Conservation (phyloP, 2,329 filamentous ascomycete genomes). For the Fusarium abutilonis region DNA sequence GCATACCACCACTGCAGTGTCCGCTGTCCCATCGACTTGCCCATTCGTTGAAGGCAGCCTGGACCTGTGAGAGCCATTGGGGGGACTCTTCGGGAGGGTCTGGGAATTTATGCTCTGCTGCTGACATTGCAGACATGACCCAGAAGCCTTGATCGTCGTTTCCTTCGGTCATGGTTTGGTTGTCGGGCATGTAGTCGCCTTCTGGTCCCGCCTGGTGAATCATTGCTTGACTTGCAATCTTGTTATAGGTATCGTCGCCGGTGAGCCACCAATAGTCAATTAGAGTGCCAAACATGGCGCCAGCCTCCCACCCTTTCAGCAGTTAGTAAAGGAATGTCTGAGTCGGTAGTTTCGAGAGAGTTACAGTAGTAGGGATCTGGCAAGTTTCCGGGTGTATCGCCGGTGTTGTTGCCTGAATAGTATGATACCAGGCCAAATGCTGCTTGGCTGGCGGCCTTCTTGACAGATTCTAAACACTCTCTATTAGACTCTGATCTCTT, state of each 20-base stretch:
- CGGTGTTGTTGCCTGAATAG: slow-evolving; percentile 68
- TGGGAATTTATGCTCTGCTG: slow-evolving; percentile 79
- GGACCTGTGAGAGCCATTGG: slow-evolving; percentile 79
- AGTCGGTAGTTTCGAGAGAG: slow-evolving; percentile 49
- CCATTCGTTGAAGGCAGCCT: slow-evolving; percentile 84
- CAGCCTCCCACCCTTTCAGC: slow-evolving; percentile 72
- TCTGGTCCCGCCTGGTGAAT: slow-evolving; percentile 69
- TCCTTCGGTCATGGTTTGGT: slow-evolving; percentile 69
- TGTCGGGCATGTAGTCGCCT: slow-evolving; percentile 72
- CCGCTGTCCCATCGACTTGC: slow-evolving; percentile 73
- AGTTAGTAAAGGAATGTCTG: slow-evolving; percentile 21
- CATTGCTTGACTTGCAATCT: slow-evolving; percentile 66
- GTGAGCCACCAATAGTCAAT: slow-evolving; percentile 79
- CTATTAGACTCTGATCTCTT: neutral
- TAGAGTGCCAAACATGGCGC: slow-evolving; percentile 75
- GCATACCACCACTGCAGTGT: slow-evolving; percentile 76
- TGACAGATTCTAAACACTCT: slow-evolving; percentile 57
- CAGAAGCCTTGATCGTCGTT: slow-evolving; percentile 87
- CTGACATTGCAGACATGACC: slow-evolving; percentile 83
- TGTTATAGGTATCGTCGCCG: slow-evolving; percentile 72
- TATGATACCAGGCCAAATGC: slow-evolving; percentile 60
- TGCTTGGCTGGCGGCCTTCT: slow-evolving; percentile 58
- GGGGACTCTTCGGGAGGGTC: slow-evolving; percentile 70
- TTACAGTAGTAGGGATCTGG: slow-evolving; percentile 72
- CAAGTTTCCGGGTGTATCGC: slow-evolving; percentile 66